Base-by-base conservation (phyloP, 805 yeast species). In the Jamesozyma piceae region DNA sequence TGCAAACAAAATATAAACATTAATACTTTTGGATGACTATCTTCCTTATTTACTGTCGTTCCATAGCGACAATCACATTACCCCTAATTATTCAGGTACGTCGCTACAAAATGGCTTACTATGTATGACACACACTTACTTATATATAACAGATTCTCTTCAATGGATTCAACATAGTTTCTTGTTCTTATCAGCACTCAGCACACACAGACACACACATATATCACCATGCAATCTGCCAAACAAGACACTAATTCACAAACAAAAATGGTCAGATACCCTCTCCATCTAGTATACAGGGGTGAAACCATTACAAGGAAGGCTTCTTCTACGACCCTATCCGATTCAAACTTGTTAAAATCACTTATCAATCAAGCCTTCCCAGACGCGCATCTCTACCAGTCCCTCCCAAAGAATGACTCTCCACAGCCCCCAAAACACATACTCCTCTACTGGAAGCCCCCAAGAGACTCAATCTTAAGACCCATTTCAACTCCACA, bases 341-440 rank as follows among this genome's bases (percentile, higher is more conserved):
- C 5, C 9, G 22, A 32, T 5, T 20, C 26, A 6, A 15, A 13
- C 5, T 30, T 34, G 31, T 24, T 34, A 9, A 33, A 24, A 30
- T 44, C 35, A n/a, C 15, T 31, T 3, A 31, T 31, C 18, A 31
- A 31, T 18, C 37, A 42, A 19, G 36, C 46, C 26, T 38, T 22
- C 28, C 35, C 28, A 27, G n/a, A 27, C 11, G 26, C 32, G 15
- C 10, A 9, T 8, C 8, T 31, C 10, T 31, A 31, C 34, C 19
- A 17, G 9, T 15, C 34, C 3, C 18, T 11, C 3, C 20, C 34
- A 11, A 31, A 31, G 18, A 5, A n/a, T n/a, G 4, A 31, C 10
- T 5, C 19, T 14, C 20, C 18, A 17, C 34, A 17, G 10, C 34
- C 34, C 15, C 8, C 34, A 15, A 4, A n/a, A 17, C 18, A n/a